These are phyloP conservation scores for Umbellularia californica DNA, from an alignment of 164 flowering plant species.

Conservation along the genomic window DNA sequence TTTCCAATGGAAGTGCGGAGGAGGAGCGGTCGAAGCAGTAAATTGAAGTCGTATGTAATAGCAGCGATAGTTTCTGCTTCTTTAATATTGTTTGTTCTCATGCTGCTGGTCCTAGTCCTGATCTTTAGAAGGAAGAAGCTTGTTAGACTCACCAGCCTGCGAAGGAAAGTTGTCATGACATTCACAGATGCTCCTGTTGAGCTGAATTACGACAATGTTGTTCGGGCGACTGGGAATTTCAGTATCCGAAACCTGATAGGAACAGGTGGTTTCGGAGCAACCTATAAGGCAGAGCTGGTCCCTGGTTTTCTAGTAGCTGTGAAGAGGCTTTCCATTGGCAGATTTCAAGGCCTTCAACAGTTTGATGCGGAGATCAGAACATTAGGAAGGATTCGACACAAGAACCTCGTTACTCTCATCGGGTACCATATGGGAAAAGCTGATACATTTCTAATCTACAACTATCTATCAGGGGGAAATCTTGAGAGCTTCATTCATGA, in stretches of 20 bases:
- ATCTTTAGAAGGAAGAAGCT: slow-evolving; percentile 35
- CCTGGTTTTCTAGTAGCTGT: slow-evolving; percentile 69
- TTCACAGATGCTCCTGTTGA: slow-evolving; percentile 50
- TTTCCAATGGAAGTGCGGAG: slow-evolving; percentile 24
- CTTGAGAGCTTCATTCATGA: slow-evolving; percentile 69
- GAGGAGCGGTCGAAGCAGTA: slow-evolving; percentile 8
- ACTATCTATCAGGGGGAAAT: slow-evolving; percentile 76
- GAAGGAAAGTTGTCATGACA: slow-evolving; percentile 47
- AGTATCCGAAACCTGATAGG: slow-evolving; percentile 60
- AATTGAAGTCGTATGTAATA: slow-evolving; percentile 30
- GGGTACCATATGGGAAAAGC: slow-evolving; percentile 60
- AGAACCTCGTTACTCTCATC: slow-evolving; percentile 69
- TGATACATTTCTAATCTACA: slow-evolving; percentile 69
- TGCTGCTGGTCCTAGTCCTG: slow-evolving; percentile 24
- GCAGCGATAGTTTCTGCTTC: slow-evolving; percentile 36
- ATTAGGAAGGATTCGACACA: slow-evolving; percentile 62
- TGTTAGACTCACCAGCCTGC: slow-evolving; percentile 29
- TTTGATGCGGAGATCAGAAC: slow-evolving; percentile 79
- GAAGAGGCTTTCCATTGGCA: slow-evolving; percentile 66
- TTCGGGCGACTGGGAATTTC: slow-evolving; percentile 65
- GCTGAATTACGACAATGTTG: slow-evolving; percentile 56
- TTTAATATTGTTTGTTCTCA: slow-evolving; percentile 27
- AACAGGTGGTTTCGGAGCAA: slow-evolving; percentile 78
- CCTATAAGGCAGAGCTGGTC: slow-evolving; percentile 64
- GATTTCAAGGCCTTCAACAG: slow-evolving; percentile 69